These are phyloP conservation scores for Candida qinlingensis DNA, from an alignment of 805 yeast genomes.

Conservation along the genomic window DNA sequence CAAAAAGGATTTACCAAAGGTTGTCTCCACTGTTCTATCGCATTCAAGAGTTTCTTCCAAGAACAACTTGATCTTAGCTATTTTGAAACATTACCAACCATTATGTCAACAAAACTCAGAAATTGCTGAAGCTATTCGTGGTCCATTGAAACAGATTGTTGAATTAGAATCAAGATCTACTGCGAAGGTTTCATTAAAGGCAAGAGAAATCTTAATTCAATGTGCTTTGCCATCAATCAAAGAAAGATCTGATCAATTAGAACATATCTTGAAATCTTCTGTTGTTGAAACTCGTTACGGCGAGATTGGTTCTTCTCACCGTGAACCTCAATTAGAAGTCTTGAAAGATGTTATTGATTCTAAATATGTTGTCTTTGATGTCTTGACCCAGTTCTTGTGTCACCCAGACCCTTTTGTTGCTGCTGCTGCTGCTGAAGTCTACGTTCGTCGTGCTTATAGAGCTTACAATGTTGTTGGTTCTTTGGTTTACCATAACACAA, in stretches of 20 bases:
- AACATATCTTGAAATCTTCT: conserved; percentile 87
- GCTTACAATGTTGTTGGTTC: conserved; percentile 88
- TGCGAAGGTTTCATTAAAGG: conserved; percentile 90
- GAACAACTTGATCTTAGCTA: conserved; percentile 83
- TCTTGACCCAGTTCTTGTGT: conserved; percentile 83
- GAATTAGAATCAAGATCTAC: conserved; percentile 87
- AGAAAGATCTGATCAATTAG: conserved; percentile 96
- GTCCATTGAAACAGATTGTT: conserved; percentile 70
- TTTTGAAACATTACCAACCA: conserved; percentile 77
- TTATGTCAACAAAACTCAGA: conserved; percentile 66
- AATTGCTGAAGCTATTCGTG: conserved; percentile 63
- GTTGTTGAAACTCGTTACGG: conserved; percentile 90
- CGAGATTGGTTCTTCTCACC: conserved; percentile 67
- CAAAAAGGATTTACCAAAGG: conserved; percentile 68
- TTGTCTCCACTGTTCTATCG: conserved; percentile 69
- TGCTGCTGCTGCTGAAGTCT: conserved; percentile 95
- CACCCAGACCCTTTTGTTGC: conserved; percentile 84
- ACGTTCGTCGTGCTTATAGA: conserved; percentile 93
- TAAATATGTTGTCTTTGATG: conserved; percentile 93
- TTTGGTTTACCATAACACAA: conserved; percentile 53
- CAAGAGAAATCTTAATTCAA: conserved; percentile 93
- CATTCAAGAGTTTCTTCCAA: conserved; percentile 93
- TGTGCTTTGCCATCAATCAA: conserved; percentile 94
- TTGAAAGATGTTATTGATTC: conserved; percentile 93
- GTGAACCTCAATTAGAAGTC: conserved; percentile 74